Evolutionary conservation across 805 yeast species (phyloP), one percentile per base, ranked within the genome.

Genomic region (Wickerhamia fluorescens): DNA sequence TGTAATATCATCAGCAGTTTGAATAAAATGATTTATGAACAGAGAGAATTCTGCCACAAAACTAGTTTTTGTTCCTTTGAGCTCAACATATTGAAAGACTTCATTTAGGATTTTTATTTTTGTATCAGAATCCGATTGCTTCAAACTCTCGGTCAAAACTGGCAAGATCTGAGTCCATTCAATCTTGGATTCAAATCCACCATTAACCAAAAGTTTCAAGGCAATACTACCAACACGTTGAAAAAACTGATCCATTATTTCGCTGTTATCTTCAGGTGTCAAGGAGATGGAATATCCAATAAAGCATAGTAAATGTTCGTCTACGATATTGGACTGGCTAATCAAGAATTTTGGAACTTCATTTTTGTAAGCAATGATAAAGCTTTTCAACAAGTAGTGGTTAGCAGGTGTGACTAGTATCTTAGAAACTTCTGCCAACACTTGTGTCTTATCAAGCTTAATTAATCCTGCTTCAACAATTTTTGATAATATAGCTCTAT

Each of bases 1-100:
- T 3, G 38, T 23, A 1, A 45, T 16, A 4, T 38, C 29, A 4
- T 44, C 37, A 45, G 49, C 23, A 51, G 50, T 9, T 35, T 31
- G 10, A 53, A 42, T 22, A 49, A 46, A 20, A 51, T 50, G 16
- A 37, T 44, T 15, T 39, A 56, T 14, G 56, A 60, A 41, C 35
- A 44, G 20, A 5, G 44, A 53, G 36, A 56, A 57, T 22, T 44
- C 53, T 1, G 47, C 37, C 4, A 34, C 44, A 35, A 54, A 42
- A 12, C 49, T 50, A 42, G 25, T 41, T 40, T 51, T 71, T 50
- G 27, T 49, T 29, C 52, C 20, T 32, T 22, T n/a, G 21, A 25
- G 23, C 45, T 48, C 35, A 29, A 39, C 26, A 31, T 41, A 24
- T 12, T 23, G 41, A 23, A 53, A 49, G 1, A 63, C 33, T 4